Conservation (phyloP, 129 eudicot genomes). For the Flaveria sonorensis region DNA sequence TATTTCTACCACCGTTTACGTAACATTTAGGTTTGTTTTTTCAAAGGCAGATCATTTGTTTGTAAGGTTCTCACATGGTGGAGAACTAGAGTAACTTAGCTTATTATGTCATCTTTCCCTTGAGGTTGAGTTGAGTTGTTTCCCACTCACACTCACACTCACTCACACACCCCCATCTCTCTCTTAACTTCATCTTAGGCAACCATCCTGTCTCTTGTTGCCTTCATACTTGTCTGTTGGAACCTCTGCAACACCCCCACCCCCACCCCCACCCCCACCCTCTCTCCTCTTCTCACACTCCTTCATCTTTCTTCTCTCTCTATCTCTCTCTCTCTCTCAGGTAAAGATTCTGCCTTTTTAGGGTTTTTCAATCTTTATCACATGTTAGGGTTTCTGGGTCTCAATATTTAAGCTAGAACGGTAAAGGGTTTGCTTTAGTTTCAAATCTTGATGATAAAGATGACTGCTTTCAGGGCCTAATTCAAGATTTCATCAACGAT, state of each 20-base stretch:
- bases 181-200: conserved; percentile 66
- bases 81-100: conserved; percentile 34
- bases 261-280: no score
- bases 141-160: neutral
- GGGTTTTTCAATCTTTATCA: conserved; percentile 19
- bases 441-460: conserved; percentile 28
- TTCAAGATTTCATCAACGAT: no score
- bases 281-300: conserved; percentile 26
- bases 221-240: conserved; percentile 52
- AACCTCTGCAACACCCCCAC: conserved; percentile 41
- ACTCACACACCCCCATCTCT: conserved; percentile 14
- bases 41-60: conserved; percentile 26
- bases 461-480: no score
- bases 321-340: neutral
- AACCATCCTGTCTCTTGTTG: conserved; percentile 91
- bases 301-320: neutral
- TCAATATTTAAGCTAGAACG: neutral
- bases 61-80: conserved; percentile 40
- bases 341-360: conserved; percentile 33
- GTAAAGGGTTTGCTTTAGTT: conserved; percentile 19
- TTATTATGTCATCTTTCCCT: conserved; percentile 44
- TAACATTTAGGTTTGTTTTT: conserved; percentile 11
- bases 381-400: neutral
- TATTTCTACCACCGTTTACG: conserved; percentile 6
- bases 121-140: conserved; percentile 31